phyloP scores from a whole-genome alignment of 352 stramenopile genomes.

The Globisporangium viniferum region DNA sequence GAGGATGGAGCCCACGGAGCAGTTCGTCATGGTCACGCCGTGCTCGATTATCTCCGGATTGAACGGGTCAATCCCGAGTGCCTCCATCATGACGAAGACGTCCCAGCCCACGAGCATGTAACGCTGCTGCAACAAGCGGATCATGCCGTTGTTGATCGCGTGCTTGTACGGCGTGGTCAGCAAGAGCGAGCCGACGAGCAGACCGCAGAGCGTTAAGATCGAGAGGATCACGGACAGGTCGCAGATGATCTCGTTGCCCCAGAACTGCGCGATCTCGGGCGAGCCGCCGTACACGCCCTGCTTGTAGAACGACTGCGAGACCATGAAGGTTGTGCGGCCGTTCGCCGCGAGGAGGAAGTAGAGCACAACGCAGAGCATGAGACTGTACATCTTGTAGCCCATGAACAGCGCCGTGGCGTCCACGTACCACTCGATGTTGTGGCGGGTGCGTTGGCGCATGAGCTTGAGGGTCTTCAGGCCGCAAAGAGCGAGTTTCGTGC shows the following conservation, averaged over 20 bases:
- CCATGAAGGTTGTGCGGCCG: constrained; percentile 45
- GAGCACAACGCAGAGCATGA: too few species aligned
- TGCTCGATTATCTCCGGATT: constrained; percentile 20
- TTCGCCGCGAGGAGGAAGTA: constrained; percentile 27
- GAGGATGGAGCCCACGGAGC: constrained; percentile 10
- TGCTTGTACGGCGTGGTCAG: constrained; percentile 37
- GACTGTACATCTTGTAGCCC: too few species aligned
- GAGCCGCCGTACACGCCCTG: constrained; percentile 36
- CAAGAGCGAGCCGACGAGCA: constrained; percentile 24
- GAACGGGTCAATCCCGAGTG: constrained; percentile 46
- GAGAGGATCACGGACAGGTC: constrained; percentile 39
- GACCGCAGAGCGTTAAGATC: constrained; percentile 28
- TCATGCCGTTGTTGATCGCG: constrained; percentile 39
- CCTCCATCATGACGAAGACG: constrained; percentile 24
- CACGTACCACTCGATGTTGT: too few species aligned
- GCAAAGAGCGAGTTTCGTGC: too few species aligned
- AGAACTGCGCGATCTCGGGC: constrained; percentile 38
- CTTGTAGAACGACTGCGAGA: constrained; percentile 26
- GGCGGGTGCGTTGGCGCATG: too few species aligned
- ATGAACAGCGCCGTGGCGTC: too few species aligned
- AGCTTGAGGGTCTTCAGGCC: too few species aligned
- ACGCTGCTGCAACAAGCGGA: constrained; percentile 41
- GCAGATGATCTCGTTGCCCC: constrained; percentile 56
- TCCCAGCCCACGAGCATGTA: constrained; percentile 59
- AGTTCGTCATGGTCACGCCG: constrained; percentile 17